These are phyloP conservation scores for Dorcoceras hygrometricum DNA, from an alignment of 257 asterid genomes.

Conservation along the genomic window DNA sequence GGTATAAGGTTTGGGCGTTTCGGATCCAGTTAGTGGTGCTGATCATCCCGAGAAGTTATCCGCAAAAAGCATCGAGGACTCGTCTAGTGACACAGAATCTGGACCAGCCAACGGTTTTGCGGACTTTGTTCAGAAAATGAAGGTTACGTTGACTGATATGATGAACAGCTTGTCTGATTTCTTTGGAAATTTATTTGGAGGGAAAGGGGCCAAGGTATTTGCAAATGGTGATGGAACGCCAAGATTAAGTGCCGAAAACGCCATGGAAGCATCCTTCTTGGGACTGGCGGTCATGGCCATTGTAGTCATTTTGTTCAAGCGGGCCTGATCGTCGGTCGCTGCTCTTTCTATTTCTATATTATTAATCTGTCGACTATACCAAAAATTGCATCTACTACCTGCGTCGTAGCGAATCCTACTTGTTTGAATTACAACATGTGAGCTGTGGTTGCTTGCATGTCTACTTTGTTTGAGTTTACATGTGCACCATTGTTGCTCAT, in stretches of 20 bases:
- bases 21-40: constrained; percentile 18
- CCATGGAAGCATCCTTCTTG: constrained; percentile 49
- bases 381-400: too few relatives aligned
- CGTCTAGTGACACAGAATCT: constrained; percentile 20
- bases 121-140: constrained; percentile 37
- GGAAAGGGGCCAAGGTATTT: constrained; percentile 13
- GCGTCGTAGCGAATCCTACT: neutral
- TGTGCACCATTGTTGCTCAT: too few relatives aligned
- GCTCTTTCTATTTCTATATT: neutral
- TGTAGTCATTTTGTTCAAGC: neutral
- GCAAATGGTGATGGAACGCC: constrained; percentile 36
- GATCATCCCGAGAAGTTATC: constrained; percentile 24
- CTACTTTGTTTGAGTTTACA: neutral
- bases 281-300: constrained; percentile 59
- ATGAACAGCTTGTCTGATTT: constrained; percentile 56
- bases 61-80: neutral
- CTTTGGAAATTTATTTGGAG: constrained; percentile 58
- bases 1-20: constrained; percentile 14
- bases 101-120: constrained; percentile 19
- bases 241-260: constrained; percentile 28
- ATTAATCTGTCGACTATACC: neutral
- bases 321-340: neutral
- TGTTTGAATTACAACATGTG: neutral
- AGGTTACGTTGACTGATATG: constrained; percentile 50
- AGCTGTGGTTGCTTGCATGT: neutral